These are phyloP conservation scores for Fusarium oxysporum DNA, from an alignment of 2,329 filamentous ascomycete genomes.

Conservation along the genomic window DNA sequence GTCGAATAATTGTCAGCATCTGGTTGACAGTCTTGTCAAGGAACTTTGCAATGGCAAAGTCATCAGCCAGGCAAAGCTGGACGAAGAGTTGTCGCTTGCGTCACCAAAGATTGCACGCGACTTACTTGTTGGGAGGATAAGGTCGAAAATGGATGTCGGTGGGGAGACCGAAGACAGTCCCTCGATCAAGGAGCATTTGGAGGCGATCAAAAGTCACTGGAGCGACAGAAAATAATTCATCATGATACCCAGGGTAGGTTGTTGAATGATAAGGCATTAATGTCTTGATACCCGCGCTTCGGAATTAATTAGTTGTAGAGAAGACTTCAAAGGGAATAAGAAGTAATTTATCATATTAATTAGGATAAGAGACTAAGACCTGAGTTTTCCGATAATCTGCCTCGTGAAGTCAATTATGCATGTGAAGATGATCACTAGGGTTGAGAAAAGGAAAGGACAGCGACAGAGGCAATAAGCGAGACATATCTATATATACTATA, in stretches of 20 bases:
- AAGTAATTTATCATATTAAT: fast-evolving
- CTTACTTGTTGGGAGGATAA: conserved; percentile 30
- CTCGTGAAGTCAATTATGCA: fast-evolving
- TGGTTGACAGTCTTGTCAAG: conserved; percentile 42
- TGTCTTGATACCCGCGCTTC: fast-evolving
- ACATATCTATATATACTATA: fast-evolving
- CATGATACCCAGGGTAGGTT: conserved; percentile 5
- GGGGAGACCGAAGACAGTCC: conserved; percentile 38
- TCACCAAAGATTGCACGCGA: conserved; percentile 43
- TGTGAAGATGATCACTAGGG: fast-evolving
- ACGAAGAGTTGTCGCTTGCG: conserved; percentile 34
- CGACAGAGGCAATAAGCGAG: too few relatives aligned
- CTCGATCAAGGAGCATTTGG: conserved; percentile 39
- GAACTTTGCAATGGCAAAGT: conserved; percentile 44
- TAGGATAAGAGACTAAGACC: fast-evolving
- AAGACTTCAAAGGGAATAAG: fast-evolving
- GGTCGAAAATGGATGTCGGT: conserved; percentile 35
- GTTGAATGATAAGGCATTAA: too few relatives aligned
- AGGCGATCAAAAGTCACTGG: conserved; percentile 29
- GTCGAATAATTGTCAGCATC: conserved; percentile 43
- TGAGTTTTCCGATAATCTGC: fast-evolving
- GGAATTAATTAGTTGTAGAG: fast-evolving
- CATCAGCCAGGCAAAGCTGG: conserved; percentile 41
- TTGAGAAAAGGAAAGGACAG: too few relatives aligned
- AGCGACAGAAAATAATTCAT: conserved; percentile 1